Base-by-base conservation (phyloP, 148 eudicot species). In the Gaultheria prostrata region DNA sequence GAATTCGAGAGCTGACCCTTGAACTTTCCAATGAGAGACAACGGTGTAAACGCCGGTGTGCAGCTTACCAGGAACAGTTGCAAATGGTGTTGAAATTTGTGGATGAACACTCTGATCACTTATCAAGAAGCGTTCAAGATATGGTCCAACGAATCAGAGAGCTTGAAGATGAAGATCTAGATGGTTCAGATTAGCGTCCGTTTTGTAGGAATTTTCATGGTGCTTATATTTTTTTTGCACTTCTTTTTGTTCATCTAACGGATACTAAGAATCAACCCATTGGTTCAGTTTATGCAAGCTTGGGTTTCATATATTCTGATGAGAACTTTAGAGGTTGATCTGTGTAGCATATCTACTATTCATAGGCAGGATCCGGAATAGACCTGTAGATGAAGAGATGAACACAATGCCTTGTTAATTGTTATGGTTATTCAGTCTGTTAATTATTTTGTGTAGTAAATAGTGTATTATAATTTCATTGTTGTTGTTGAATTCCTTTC, bases 1-100 rank as follows among this genome's bases (percentile, higher is more conserved):
- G 76, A 86, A 86, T 86, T 67, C 81, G 84, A 53, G 88, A 86
- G 83, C 80, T 86, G 83, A 83, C 77, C 35, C 87, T 82, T 12
- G 87, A 85, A 82, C 87, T 85, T 69, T 48, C 83, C 78, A 83
- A 83, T 15, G 86, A 86, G 78, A 80, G 81, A 26, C 86, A 83
- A 69, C 67, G 86, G 46, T 79, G 83, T 51, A 83, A 86, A 51
- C 85, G 83, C 4, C 35, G 77, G 39, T 79, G 88, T 74, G 80
- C 85, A 48, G 83, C 78, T 82, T 86, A 86, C 82, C 85, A 82
- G 70, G 85, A 83, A 61, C 88, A 86, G 80, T 61, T 86, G 76
- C 57, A 48, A 45, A 71, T 35, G 33, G 32, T 87, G 45, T 84
- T 87, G 82, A 82, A 77, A 24, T 83, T 51, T 78, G 84, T 87